Conservation (phyloP, 345 rosid genomes). For the Mangifera indica region DNA sequence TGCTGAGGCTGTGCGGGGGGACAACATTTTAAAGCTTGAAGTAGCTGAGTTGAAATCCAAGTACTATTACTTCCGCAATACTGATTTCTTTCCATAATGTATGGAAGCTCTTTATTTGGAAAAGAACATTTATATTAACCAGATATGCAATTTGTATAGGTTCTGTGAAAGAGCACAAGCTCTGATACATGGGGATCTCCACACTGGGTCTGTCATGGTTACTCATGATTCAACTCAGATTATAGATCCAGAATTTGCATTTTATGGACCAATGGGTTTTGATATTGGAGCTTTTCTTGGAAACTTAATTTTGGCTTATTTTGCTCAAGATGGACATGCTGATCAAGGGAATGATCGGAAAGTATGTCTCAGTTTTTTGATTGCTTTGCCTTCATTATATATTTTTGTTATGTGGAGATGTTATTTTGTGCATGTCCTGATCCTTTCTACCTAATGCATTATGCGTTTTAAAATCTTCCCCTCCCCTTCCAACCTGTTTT, state of each 20-base stretch:
- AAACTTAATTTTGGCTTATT: constrained; percentile 82
- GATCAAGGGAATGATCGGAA: constrained; percentile 60
- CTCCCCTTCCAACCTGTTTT: not conserved
- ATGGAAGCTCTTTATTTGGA: not conserved
- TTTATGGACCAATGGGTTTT: constrained; percentile 91
- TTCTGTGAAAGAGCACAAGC: constrained; percentile 98
- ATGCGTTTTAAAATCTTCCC: not conserved
- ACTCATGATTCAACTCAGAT: constrained; percentile 82
- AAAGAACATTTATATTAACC: not conserved
- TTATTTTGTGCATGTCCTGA: not conserved
- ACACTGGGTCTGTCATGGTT: constrained; percentile 93
- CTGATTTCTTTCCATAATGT: not conserved
- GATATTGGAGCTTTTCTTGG: constrained; percentile 93
- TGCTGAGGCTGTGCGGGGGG: constrained; percentile 75
- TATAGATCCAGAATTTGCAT: constrained; percentile 91
- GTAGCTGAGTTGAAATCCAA: constrained; percentile 82
- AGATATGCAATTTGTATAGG: constrained; percentile 37
- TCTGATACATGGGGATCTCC: constrained; percentile 92
- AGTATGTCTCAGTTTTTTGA: constrained; percentile 32
- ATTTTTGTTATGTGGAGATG: not conserved
- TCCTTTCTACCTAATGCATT: not conserved
- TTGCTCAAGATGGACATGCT: constrained; percentile 91
- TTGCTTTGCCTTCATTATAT: not conserved
- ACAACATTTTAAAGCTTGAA: constrained; percentile 68
- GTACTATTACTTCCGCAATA: constrained; percentile 38